Percentiles rank a stretch among this genome's conserved stretches.
phyloP scores from a whole-genome alignment of 1,284 basidiomycete species.

The Inonotus hispidus region DNA sequence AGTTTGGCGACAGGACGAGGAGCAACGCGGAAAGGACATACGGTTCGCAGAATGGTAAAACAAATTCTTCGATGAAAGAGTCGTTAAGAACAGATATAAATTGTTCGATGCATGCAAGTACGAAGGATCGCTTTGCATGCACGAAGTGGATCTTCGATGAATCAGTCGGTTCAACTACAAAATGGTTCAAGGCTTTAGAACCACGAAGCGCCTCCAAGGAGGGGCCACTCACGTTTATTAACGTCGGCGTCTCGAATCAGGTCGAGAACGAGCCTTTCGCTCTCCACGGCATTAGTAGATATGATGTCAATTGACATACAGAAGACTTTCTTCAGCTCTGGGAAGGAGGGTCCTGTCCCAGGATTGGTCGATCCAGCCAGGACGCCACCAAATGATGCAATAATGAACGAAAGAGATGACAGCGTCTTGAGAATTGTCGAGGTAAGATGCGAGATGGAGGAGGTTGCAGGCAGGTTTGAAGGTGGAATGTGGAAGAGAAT shows the following conservation, averaged over 20 bases:
- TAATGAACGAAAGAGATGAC: conserved; percentile 61
- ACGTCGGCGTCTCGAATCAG: conserved; percentile 28
- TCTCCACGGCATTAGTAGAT: conserved; percentile 38
- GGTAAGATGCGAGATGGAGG: conserved; percentile 23
- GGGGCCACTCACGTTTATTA: conserved; percentile 25
- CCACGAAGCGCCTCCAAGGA: neutral
- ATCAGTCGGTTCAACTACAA: neutral
- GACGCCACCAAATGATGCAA: conserved; percentile 69
- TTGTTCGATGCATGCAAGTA: conserved; percentile 64
- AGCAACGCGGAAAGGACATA: conserved; percentile 30
- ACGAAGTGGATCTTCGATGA: conserved; percentile 22
- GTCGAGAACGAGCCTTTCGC: conserved; percentile 37
- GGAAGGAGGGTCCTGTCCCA: conserved; percentile 40
- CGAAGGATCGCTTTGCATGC: conserved; percentile 54
- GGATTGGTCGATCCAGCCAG: conserved; percentile 36
- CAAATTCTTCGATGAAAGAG: conserved; percentile 41
- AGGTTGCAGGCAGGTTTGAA: neutral
- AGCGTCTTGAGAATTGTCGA: conserved; percentile 49
- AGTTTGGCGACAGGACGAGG: neutral
- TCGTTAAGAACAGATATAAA: conserved; percentile 52
- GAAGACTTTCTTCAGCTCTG: conserved; percentile 62
- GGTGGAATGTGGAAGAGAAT: conserved; percentile 37
- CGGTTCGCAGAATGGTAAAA: conserved; percentile 57
- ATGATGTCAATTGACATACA: conserved; percentile 69
- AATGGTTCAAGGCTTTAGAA: no score